Evolutionary conservation across 805 yeast genomes (phyloP), one percentile per base, ranked within the genome.

Genomic region (Clavispora phyllophila): DNA sequence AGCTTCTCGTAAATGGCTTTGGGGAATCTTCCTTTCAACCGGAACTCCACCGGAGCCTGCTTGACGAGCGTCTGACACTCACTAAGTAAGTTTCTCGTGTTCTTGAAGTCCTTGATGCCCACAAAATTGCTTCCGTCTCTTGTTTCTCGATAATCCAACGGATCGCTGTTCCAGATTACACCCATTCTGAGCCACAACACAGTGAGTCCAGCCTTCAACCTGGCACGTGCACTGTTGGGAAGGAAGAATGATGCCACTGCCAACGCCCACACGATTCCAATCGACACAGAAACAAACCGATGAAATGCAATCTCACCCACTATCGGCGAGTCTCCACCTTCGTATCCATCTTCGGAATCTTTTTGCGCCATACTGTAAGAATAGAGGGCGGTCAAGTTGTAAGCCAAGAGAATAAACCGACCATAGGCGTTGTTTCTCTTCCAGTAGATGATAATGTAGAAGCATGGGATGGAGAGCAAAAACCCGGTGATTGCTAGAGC

Each of bases 171-270:
- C 95, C 95, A 87, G 8, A 81, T 72, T 18, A 87, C 73, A 1
- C 96, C 96, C 74, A 87, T 73, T 35, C 89, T 68, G 32, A 87
- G 65, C 95, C 95, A 87, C 18, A 86, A 66, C 2, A 81, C 64
- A 0, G 87, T 76, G 18, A 87, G 57, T 0, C 87, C 87, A 22
- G 71, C 69, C 45, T 85, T 79, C 45, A 87, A 63, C 37, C 88
- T 66, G 12, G 78, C 68, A 36, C 95, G 69, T 0, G 96, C 95
- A 55, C 87, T 81, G 56, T 80, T 81, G 4, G 95, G 95, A 40
- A 84, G 69, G 40, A 86, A 71, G 1, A 78, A 66, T 27, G 81
- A 63, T 0, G 93, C 82, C 62, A 87, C 75, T 2, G 78, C 56
- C 19, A 87, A 65, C 0, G 95, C 93, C 89, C 91, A 87, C 0